Base-by-base conservation (phyloP, 345 rosid genomes). In the Arabis alpina region DNA sequence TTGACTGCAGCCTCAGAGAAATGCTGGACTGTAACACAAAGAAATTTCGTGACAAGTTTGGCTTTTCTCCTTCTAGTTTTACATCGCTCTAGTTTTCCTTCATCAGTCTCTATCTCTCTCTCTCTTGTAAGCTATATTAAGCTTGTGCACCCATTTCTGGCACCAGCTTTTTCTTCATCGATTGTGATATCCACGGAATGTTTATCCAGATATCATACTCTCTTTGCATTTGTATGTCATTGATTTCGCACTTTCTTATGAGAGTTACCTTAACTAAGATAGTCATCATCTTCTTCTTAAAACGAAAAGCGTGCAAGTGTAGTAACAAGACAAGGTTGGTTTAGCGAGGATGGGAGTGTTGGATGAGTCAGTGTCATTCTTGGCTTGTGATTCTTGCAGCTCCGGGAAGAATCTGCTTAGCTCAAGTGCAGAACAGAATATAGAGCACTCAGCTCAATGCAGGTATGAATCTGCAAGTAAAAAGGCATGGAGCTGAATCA, bases 11-110 rank as follows among this genome's bases (percentile, higher is more conserved):
- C 79, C 82, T 87, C 76, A 83, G 83, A 24, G 96, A 87, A 28
- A 85, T 89, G 96, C 77, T 89, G 57, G 87, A 82, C 34, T 85
- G 96, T 69, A 87, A 80, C 80, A 76, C 75, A 36, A 84, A 81
- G 80, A 86, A 87, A 64, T 87, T 89, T 56, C 76, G 43, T 12
- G 39, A 76, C 32, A 89, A 81, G 82, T 89, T 82, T 77, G 87
- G 79, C 66, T 24, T 62, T 55, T 61, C n/a, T n/a, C n/a, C n/a
- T 10, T 57, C 27, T 65, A 72, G 71, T 36, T 64, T 72, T 80
- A 27, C 41, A 30, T 36, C 62, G 56, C 53, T 52, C 30, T 41
- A 37, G 4, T 41, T 6, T 50, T 45, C 25, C 23, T 64, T 73
- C 16, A 30, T 45, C 15, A 54, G 51, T 56, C 45, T 51, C 60